A percentile compares a stretch with the other conserved stretches of the same genome.
Conservation (phyloP, 805 yeast genomes). For the Ogataea saltuana region DNA sequence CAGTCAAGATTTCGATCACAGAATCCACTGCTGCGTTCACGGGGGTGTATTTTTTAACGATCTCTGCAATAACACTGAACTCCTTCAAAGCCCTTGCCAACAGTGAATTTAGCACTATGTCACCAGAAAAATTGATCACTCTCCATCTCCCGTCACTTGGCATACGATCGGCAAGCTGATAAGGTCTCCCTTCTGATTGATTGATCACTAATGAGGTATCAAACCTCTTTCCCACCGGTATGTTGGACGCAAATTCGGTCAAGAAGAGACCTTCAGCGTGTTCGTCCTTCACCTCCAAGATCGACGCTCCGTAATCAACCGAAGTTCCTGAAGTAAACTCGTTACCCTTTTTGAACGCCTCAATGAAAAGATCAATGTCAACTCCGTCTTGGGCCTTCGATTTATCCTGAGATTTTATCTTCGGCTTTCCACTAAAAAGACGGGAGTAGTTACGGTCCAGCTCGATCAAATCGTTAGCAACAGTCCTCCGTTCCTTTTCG, state of each 20-base stretch:
- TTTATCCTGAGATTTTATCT: slow-evolving; percentile 17
- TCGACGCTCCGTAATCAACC: slow-evolving; percentile 32
- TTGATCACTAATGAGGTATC: slow-evolving; percentile 26
- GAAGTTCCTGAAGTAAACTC: slow-evolving; percentile 36
- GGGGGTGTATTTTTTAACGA: slow-evolving; percentile 30
- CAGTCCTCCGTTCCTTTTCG: slow-evolving; percentile 33
- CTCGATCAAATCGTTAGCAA: slow-evolving; percentile 36
- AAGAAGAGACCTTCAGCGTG: slow-evolving; percentile 5
- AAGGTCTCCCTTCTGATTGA: slow-evolving; percentile 33
- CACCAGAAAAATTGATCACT: slow-evolving; percentile 33
- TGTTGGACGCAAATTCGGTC: slow-evolving; percentile 23
- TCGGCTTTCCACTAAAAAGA: slow-evolving; percentile 35
- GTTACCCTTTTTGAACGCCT: slow-evolving; percentile 31
- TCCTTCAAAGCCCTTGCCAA: slow-evolving; percentile 10
- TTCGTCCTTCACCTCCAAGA: slow-evolving; percentile 19
- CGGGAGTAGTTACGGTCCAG: slow-evolving; percentile 35
- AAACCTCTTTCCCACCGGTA: slow-evolving; percentile 32
- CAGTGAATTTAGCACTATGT: slow-evolving; percentile 14
- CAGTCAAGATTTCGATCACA: slow-evolving; percentile 31
- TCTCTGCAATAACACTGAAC: slow-evolving; percentile 14
- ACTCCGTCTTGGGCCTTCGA: slow-evolving; percentile 25
- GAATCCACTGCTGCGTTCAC: slow-evolving; percentile 28
- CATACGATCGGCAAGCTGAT: slow-evolving; percentile 27
- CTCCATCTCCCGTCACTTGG: slow-evolving; percentile 37
- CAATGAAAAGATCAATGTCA: slow-evolving; percentile 32